A percentile compares a stretch with the other conserved stretches of the same genome.
phyloP scores from a whole-genome alignment of 1,139 yeast genomes.

The Blastobotrys serpentis region DNA sequence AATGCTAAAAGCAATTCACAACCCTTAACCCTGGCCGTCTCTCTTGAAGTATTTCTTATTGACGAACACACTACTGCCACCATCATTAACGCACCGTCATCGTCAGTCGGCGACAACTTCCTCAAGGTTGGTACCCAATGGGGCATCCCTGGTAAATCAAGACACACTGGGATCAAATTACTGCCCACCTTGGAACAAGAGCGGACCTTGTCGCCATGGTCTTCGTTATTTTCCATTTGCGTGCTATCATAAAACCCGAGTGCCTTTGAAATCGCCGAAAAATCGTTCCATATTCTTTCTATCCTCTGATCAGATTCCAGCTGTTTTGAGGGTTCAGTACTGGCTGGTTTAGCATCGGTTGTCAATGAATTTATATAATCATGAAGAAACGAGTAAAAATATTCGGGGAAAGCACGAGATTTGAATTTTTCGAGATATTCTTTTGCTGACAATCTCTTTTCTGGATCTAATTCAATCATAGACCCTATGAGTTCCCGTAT shows the following conservation, averaged over 20 bases:
- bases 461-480: slow-evolving; percentile 66
- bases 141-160: slow-evolving; percentile 52
- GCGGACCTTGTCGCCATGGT: background rate
- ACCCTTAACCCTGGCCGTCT: slow-evolving; percentile 64
- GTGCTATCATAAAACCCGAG: slow-evolving; percentile 46
- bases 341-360: slow-evolving; percentile 26
- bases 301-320: slow-evolving; percentile 59
- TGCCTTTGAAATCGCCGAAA: slow-evolving; percentile 50
- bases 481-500: slow-evolving; percentile 55
- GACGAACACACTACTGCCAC: slow-evolving; percentile 64
- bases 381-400: slow-evolving; percentile 69
- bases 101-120: slow-evolving; percentile 32
- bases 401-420: slow-evolving; percentile 61
- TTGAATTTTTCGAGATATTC: slow-evolving; percentile 51
- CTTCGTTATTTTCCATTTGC: slow-evolving; percentile 5
- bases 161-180: slow-evolving; percentile 41
- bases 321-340: slow-evolving; percentile 33
- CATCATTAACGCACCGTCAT: slow-evolving; percentile 60
- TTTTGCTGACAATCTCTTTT: slow-evolving; percentile 54
- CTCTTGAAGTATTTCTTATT: slow-evolving; percentile 61
- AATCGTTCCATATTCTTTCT: slow-evolving; percentile 56
- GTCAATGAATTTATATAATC: slow-evolving; percentile 57
- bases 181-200: slow-evolving; percentile 5
- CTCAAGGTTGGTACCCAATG: slow-evolving; percentile 29
- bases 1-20: slow-evolving; percentile 75